Evolutionary conservation across 805 yeast species (phyloP), one percentile per base, ranked within the genome.

Genomic region (Scheffersomyces ergatensis): DNA sequence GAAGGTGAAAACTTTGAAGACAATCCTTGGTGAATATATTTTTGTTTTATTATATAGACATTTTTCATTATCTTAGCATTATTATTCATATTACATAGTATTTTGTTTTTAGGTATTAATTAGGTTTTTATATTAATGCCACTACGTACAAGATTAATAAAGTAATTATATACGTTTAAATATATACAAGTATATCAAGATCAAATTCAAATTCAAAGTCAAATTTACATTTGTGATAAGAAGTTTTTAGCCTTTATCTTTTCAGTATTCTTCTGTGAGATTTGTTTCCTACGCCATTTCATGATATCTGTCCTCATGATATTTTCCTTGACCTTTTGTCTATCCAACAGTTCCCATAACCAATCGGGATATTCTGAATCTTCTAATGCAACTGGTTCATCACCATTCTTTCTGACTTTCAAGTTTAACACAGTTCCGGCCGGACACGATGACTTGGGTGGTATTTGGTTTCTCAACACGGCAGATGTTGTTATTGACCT

Each of bases 311-410:
- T 78, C 18, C 70, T 71, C 37, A 77, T 81, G 29, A 84, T 70
- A 49, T 76, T 70, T 20, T 70, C 76, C 42, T 73, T 69, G 54
- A 78, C 82, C n/a, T 77, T 77, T 29, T 77, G 76, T 38, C 76
- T 69, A 60, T 90, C 95, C 24, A 89, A 74, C 36, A 87, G 70
- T 4, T 76, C 78, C 98, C 98, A 93, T 39, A 92, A 73, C 99
- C 99, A 92, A 34, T 76, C 86, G 4, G 99, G 99, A 58, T 92
- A 92, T 54, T 90, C 96, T 29, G 71, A 71, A 59, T 93, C 98
- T 46, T 84, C 88, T 40, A 85, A 63, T 1, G 98, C 98, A 4
- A 88, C 81, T 7, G 95, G 89, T 51, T 89, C 97, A 44, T 83
- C 80, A n/a, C 92, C 95, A 27, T 75, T 72, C 57, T 89, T 89